Evolutionary conservation across 2,329 filamentous ascomycete genomes (phyloP).

Genomic region (Botrytis deweyae): DNA sequence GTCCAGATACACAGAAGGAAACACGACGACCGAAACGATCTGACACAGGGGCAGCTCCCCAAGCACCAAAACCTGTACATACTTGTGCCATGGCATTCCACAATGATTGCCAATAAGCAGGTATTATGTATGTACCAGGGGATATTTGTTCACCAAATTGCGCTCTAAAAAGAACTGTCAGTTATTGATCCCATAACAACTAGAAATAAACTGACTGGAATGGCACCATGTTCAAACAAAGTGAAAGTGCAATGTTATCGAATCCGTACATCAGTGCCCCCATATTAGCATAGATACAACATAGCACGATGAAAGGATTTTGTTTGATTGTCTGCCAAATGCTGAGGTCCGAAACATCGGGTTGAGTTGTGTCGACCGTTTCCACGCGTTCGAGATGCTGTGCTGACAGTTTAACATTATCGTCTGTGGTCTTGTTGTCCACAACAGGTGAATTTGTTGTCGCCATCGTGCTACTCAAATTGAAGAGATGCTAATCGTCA

Average conservation of each 20-base stretch:
- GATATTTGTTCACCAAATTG: not conserved
- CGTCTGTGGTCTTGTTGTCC: not conserved
- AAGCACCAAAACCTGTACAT: constrained; percentile 12
- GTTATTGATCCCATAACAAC: not conserved
- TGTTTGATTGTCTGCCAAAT: not conserved
- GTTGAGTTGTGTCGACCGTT: not conserved
- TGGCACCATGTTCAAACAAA: constrained; percentile 6
- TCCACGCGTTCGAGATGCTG: not conserved
- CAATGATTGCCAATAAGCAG: constrained; percentile 13
- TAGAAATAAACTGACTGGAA: constrained; percentile 1
- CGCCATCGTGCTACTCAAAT: not conserved
- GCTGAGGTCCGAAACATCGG: not conserved
- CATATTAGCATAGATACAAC: constrained; percentile 14
- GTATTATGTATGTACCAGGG: not conserved
- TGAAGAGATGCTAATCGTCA: not conserved
- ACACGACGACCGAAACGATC: not conserved
- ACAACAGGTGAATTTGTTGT: not conserved
- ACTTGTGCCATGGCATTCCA: constrained; percentile 9
- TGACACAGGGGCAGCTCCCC: constrained; percentile 10
- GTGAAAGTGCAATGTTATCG: constrained; percentile 4
- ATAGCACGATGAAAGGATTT: not conserved
- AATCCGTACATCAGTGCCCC: constrained; percentile 8
- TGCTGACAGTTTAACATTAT: not conserved
- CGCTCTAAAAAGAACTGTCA: not conserved
- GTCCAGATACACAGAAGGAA: not conserved